phyloP scores from a whole-genome alignment of 495 filamentous ascomycete species.

The Pseudevernia furfuracea region DNA sequence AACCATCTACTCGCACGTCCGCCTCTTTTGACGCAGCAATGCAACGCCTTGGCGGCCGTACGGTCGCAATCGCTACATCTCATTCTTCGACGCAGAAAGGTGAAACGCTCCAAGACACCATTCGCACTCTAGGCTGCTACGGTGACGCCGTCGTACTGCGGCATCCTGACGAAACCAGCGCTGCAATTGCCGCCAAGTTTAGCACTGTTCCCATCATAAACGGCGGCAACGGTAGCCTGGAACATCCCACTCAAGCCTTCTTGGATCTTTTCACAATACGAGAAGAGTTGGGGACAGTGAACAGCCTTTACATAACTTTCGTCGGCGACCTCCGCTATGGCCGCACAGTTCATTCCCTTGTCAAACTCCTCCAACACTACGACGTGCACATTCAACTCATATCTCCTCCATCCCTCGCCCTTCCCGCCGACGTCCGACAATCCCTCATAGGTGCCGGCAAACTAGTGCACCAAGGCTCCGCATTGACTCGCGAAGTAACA shows the following conservation, averaged over 20 bases:
- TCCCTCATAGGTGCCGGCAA: constrained; percentile 64
- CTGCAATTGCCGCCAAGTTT: constrained; percentile 73
- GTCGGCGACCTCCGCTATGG: constrained; percentile 87
- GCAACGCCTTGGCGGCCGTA: constrained; percentile 87
- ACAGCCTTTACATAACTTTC: constrained; percentile 91
- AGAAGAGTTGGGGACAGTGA: constrained; percentile 91
- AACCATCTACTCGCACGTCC: constrained; percentile 92
- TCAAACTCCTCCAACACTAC: constrained; percentile 90
- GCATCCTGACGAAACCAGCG: constrained; percentile 73
- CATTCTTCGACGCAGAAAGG: constrained; percentile 87
- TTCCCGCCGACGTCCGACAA: constrained; percentile 66
- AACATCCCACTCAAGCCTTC: constrained; percentile 97
- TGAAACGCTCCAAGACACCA: constrained; percentile 84
- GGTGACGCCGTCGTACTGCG: constrained; percentile 89
- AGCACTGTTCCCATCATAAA: constrained; percentile 90
- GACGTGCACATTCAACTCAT: constrained; percentile 89
- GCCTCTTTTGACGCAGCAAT: constrained; percentile 96
- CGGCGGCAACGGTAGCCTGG: constrained; percentile 86
- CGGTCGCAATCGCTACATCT: constrained; percentile 66
- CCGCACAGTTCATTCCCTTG: constrained; percentile 86
- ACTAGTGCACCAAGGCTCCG: constrained; percentile 61
- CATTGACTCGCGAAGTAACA: constrained; percentile 77
- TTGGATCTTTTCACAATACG: constrained; percentile 98
- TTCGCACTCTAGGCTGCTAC: constrained; percentile 89
- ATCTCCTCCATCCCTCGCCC: constrained; percentile 65